Conservation (phyloP, 2,329 filamentous ascomycete genomes). For the Talaromyces verruculosus region DNA sequence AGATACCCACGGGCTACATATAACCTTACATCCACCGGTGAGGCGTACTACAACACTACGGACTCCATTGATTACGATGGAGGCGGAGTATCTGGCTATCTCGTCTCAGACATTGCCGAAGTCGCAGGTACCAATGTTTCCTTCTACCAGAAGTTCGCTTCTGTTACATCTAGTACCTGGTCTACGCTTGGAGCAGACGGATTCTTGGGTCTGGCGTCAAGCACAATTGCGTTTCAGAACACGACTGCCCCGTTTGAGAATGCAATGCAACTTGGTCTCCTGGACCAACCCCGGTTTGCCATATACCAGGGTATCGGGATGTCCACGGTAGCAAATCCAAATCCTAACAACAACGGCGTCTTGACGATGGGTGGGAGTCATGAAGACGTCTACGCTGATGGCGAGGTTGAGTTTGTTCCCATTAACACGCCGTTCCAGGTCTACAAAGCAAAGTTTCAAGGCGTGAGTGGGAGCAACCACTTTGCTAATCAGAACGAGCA, state of each 20-base stretch:
- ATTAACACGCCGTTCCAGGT: neutral
- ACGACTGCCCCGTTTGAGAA: slow-evolving; percentile 2
- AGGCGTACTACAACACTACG: neutral
- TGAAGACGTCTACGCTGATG: slow-evolving; percentile 3
- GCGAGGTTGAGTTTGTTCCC: neutral
- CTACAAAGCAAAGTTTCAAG: neutral
- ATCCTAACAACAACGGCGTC: neutral
- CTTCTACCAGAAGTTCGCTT: neutral
- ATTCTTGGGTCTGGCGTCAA: slow-evolving; percentile 1
- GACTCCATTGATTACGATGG: neutral
- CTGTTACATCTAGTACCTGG: slow-evolving; percentile 2
- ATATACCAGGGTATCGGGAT: neutral
- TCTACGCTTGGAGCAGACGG: neutral
- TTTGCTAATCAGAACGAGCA: slow-evolving; percentile 5
- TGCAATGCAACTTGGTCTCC: neutral
- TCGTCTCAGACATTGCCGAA: slow-evolving; percentile 1
- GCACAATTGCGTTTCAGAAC: neutral
- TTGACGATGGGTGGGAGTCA: slow-evolving; percentile 7
- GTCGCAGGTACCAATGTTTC: neutral
- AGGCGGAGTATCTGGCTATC: neutral
- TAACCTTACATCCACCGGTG: slow-evolving; percentile 1
- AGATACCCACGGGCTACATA: slow-evolving; percentile 1
- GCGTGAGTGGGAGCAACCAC: neutral
- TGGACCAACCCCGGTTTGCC: slow-evolving; percentile 6
- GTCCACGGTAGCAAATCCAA: slow-evolving; percentile 3